Conservation (phyloP, 1,284 basidiomycete genomes). For the Cryptococcus sp. region DNA sequence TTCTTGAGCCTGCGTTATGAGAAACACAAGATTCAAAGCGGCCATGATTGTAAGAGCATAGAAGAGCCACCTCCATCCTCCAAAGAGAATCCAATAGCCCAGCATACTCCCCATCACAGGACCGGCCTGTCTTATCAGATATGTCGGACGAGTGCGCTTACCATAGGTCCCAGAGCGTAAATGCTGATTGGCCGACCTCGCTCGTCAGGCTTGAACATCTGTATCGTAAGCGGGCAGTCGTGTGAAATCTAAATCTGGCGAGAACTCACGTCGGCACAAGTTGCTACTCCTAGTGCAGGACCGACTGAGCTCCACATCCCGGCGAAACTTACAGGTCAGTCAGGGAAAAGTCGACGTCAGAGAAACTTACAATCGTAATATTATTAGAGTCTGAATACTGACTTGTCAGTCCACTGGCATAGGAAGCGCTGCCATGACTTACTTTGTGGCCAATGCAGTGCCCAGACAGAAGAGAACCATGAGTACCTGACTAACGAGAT, state of each 20-base stretch:
- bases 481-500: conserved; percentile 28
- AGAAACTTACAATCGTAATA: conserved; percentile 37
- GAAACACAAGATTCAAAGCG: conserved; percentile 30
- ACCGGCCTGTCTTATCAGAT: conserved; percentile 21
- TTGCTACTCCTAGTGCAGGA: conserved; percentile 45
- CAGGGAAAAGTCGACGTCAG: neutral
- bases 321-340: conserved; percentile 23
- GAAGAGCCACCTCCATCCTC: conserved; percentile 45
- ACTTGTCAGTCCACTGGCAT: neutral
- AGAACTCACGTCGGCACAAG: conserved; percentile 41
- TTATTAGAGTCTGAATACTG: conserved; percentile 37
- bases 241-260: neutral
- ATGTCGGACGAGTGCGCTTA: conserved; percentile 7
- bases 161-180: conserved; percentile 45
- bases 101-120: conserved; percentile 43
- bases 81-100: conserved; percentile 43
- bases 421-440: conserved; percentile 13
- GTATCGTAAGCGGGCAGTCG: neutral
- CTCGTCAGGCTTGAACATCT: conserved; percentile 39
- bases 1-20: conserved; percentile 36
- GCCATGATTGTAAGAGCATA: conserved; percentile 41
- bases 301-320: conserved; percentile 43
- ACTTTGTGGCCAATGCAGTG: conserved; percentile 37
- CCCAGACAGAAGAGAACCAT: conserved; percentile 44
- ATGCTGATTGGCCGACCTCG: conserved; percentile 41